phyloP scores from a whole-genome alignment of 306 rosid species.

The Comarum palustre region DNA sequence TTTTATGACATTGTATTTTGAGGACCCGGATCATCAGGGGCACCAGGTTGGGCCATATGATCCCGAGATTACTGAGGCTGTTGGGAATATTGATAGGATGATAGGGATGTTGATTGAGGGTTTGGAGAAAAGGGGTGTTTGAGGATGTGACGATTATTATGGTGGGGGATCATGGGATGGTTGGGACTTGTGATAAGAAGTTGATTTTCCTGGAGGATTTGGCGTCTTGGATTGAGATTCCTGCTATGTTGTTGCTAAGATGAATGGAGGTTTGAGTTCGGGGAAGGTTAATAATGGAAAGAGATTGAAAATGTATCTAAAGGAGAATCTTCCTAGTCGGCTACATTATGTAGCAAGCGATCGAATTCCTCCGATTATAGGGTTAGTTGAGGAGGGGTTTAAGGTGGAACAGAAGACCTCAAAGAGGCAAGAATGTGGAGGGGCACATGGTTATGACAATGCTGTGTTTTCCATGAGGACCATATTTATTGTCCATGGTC shows the following conservation, averaged over 20 bases:
- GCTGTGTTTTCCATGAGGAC: slow-evolving; percentile 87
- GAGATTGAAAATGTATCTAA: slow-evolving; percentile 63
- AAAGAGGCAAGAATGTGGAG: slow-evolving; percentile 70
- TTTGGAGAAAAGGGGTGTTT: slow-evolving; percentile 69
- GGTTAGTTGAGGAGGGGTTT: slow-evolving; percentile 74
- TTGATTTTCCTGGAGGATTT: slow-evolving; percentile 68
- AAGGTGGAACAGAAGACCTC: slow-evolving; percentile 75
- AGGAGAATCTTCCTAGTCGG: slow-evolving; percentile 80
- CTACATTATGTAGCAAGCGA: slow-evolving; percentile 66
- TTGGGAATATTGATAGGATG: slow-evolving; percentile 69
- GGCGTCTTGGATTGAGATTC: slow-evolving; percentile 69
- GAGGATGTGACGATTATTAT: slow-evolving; percentile 79
- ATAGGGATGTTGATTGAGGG: slow-evolving; percentile 82
- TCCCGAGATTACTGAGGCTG: slow-evolving; percentile 77
- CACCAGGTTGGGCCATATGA: slow-evolving; percentile 88
- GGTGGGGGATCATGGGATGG: slow-evolving; percentile 99
- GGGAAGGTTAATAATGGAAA: slow-evolving; percentile 81
- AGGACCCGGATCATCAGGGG: slow-evolving; percentile 98
- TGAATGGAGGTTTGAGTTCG: slow-evolving; percentile 73
- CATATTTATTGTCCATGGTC: slow-evolving; percentile 91
- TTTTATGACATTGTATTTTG: slow-evolving; percentile 91
- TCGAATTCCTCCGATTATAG: slow-evolving; percentile 74
- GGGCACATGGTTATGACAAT: slow-evolving; percentile 94
- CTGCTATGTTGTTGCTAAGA: slow-evolving; percentile 52
- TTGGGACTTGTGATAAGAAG: slow-evolving; percentile 91